A percentile compares a stretch with the other conserved stretches of the same genome.
Evolutionary conservation across 2,329 filamentous ascomycete genomes (phyloP).

Genomic region (Trichoderma lentiforme): DNA sequence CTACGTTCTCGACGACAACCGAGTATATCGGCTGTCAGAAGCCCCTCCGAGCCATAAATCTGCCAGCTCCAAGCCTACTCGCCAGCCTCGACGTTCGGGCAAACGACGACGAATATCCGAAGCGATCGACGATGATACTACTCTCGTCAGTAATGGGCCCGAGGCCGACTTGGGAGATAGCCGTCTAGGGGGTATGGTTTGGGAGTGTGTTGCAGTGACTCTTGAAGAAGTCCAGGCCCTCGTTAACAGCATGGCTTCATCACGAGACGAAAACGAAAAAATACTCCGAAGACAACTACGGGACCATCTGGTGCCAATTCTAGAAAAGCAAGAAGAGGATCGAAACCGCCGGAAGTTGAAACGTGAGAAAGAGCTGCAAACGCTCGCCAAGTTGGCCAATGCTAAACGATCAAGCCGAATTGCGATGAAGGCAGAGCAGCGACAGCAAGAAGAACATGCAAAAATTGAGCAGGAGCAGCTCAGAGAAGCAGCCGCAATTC

Average conservation of each 20-base stretch:
- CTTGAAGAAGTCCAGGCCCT: slow-evolving; percentile 73
- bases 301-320: slow-evolving; percentile 76
- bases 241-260: slow-evolving; percentile 67
- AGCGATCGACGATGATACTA: slow-evolving; percentile 30
- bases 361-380: slow-evolving; percentile 74
- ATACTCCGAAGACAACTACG: slow-evolving; percentile 67
- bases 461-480: slow-evolving; percentile 60
- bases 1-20: slow-evolving; percentile 89
- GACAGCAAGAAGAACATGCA: slow-evolving; percentile 68
- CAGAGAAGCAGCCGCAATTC: slow-evolving; percentile 57
- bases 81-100: slow-evolving; percentile 59
- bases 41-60: slow-evolving; percentile 55
- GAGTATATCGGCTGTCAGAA: slow-evolving; percentile 85
- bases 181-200: slow-evolving; percentile 71
- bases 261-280: slow-evolving; percentile 82
- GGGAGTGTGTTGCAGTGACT: slow-evolving; percentile 87
- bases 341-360: slow-evolving; percentile 67
- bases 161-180: slow-evolving; percentile 45
- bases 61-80: slow-evolving; percentile 48
- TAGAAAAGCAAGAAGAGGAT: slow-evolving; percentile 74
- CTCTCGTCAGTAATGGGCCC: slow-evolving; percentile 35
- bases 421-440: slow-evolving; percentile 75
- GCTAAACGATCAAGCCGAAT: slow-evolving; percentile 92
- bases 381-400: slow-evolving; percentile 81
- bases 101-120: slow-evolving; percentile 65